phyloP scores from a whole-genome alignment of 2,329 filamentous ascomycete genomes.

The Cladobotryum protrusum region DNA sequence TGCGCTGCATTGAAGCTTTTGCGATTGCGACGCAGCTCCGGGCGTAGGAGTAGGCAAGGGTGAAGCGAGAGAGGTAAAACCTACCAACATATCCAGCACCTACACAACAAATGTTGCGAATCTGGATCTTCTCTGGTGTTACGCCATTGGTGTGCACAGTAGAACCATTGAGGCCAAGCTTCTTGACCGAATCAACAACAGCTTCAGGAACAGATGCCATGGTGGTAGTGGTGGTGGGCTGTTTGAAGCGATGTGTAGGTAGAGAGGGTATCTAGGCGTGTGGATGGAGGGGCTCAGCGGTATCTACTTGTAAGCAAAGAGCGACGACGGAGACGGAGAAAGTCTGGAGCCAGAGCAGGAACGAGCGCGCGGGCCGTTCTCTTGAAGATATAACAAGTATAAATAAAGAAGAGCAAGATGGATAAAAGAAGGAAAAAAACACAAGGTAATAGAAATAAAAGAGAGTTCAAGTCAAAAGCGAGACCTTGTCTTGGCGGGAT shows the following conservation, averaged over 20 bases:
- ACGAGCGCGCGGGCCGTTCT: conserved; percentile 3
- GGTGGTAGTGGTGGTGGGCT: too few species aligned
- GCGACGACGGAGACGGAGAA: not conserved
- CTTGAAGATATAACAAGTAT: conserved; percentile 2
- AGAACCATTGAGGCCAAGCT: conserved; percentile 28
- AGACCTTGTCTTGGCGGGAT: conserved; percentile 5
- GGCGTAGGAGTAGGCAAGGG: not conserved
- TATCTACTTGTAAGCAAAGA: not conserved
- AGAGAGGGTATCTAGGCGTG: not conserved
- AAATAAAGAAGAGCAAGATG: conserved; percentile 1
- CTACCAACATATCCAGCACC: conserved; percentile 71
- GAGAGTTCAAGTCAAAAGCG: conserved; percentile 7
- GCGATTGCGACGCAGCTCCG: not conserved
- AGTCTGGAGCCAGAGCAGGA: conserved; percentile 1
- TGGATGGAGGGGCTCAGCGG: conserved; percentile 4
- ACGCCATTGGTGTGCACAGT: conserved; percentile 24
- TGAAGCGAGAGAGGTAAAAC: conserved; percentile 22
- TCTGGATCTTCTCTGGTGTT: conserved; percentile 23
- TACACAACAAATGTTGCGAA: conserved; percentile 64
- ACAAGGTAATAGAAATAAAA: conserved; percentile 4
- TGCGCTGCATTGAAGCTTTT: not conserved
- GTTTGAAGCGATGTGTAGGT: not conserved
- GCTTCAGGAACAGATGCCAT: conserved; percentile 20
- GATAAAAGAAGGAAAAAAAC: not conserved
- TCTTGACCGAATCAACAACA: conserved; percentile 25